Percentiles rank a stretch among this genome's conserved stretches.
These are phyloP conservation scores for Saururus chinensis DNA, from an alignment of 164 flowering plant genomes.

Conservation along the genomic window DNA sequence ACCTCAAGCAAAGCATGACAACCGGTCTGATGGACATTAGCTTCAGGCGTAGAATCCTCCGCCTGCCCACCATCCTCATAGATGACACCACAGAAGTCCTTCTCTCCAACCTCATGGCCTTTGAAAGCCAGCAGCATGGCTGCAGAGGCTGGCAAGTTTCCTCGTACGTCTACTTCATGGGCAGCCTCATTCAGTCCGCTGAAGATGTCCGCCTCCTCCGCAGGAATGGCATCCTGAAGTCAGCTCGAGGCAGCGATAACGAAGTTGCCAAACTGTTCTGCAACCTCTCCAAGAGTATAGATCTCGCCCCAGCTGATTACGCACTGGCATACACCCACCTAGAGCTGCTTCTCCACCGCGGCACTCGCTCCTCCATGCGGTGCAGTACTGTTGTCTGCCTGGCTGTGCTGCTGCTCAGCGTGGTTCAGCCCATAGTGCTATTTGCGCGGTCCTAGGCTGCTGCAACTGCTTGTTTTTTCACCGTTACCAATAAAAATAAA, in stretches of 20 bases:
- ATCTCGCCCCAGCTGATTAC: slow-evolving; percentile 23
- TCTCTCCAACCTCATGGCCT: slow-evolving; percentile 50
- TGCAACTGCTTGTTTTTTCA: too few species aligned
- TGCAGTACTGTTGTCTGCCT: too few species aligned
- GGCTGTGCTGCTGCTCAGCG: too few species aligned
- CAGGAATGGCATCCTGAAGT: slow-evolving; percentile 30
- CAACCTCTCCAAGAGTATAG: slow-evolving; percentile 30
- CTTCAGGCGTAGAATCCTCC: slow-evolving; percentile 32
- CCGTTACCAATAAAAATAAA: too few species aligned
- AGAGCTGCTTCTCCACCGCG: too few species aligned
- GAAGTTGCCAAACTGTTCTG: slow-evolving; percentile 48
- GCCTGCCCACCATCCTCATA: slow-evolving; percentile 26
- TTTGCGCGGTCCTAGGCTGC: too few species aligned
- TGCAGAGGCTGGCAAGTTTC: slow-evolving; percentile 45
- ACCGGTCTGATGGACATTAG: slow-evolving; percentile 32
- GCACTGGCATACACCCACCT: too few species aligned
- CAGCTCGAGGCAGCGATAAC: slow-evolving; percentile 45
- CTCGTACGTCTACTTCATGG: slow-evolving; percentile 46
- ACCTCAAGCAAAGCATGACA: slow-evolving; percentile 29
- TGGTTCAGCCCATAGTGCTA: too few species aligned
- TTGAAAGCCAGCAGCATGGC: slow-evolving; percentile 33
- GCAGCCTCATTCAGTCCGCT: slow-evolving; percentile 37
- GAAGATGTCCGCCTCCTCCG: slow-evolving; percentile 35
- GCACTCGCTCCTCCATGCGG: too few species aligned
- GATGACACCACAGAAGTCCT: slow-evolving; percentile 43